phyloP scores from a whole-genome alignment of 2,329 filamentous ascomycete genomes.

The Colletotrichum simmondsii region DNA sequence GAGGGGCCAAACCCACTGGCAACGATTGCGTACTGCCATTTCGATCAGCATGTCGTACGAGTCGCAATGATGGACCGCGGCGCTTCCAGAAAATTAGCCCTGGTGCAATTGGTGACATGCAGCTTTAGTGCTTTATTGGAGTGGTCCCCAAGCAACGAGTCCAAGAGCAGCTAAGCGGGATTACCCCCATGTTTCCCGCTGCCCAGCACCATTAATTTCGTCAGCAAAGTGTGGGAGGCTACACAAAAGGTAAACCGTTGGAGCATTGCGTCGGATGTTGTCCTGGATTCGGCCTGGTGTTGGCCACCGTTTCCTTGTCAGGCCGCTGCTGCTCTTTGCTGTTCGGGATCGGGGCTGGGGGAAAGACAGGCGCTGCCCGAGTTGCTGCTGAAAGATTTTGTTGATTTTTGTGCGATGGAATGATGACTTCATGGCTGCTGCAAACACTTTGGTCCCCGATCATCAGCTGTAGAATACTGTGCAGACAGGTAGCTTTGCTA shows the following conservation, averaged over 20 bases:
- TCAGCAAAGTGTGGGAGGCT: conserved; percentile 21
- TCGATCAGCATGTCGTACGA: conserved; percentile 29
- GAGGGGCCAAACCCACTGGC: neutral
- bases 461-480: neutral
- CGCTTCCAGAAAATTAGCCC: conserved; percentile 29
- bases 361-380: neutral
- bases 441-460: neutral
- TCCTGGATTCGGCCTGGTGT: conserved; percentile 33
- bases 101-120: conserved; percentile 31
- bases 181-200: conserved; percentile 24
- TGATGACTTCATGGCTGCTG: neutral
- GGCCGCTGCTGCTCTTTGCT: conserved; percentile 9
- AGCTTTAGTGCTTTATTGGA: conserved; percentile 29
- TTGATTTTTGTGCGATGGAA: neutral
- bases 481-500: conserved; percentile 4
- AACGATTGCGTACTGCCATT: conserved; percentile 18
- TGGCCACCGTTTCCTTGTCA: conserved; percentile 15
- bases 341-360: neutral
- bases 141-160: conserved; percentile 15
- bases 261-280: conserved; percentile 24
- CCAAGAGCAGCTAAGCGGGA: conserved; percentile 29
- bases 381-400: neutral
- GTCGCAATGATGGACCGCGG: conserved; percentile 6
- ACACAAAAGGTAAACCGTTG: conserved; percentile 18
- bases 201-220: conserved; percentile 23